Percentiles rank a stretch among this genome's conserved stretches.
phyloP scores from a whole-genome alignment of 768 basidiomycete genomes.

The Galerina sulciceps region DNA sequence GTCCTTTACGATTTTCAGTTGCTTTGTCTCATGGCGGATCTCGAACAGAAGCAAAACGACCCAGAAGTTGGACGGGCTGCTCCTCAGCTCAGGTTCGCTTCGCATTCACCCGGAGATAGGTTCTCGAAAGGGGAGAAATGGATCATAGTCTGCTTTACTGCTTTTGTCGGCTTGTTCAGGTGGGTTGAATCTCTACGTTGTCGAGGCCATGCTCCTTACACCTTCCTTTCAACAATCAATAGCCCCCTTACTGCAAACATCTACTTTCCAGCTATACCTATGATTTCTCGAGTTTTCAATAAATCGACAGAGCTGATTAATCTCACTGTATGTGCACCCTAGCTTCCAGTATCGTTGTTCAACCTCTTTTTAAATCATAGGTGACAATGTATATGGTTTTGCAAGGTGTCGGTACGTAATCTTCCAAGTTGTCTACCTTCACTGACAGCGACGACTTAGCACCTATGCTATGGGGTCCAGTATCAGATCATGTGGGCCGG shows the following conservation, averaged over 20 bases:
- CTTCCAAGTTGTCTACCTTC: not conserved
- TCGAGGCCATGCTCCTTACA: not conserved
- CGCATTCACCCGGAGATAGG: slow-evolving; percentile 24
- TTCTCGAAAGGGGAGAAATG: slow-evolving; percentile 66
- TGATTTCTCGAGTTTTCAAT: slow-evolving; percentile 62
- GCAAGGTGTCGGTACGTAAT: slow-evolving; percentile 58
- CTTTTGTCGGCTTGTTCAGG: slow-evolving; percentile 70
- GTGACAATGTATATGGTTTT: slow-evolving; percentile 75
- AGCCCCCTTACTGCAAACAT: slow-evolving; percentile 78
- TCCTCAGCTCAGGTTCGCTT: not conserved
- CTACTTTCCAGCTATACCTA: slow-evolving; percentile 81
- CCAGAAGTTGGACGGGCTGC: not conserved
- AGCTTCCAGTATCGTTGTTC: not conserved
- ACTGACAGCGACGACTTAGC: slow-evolving; percentile 37
- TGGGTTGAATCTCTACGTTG: slow-evolving; percentile 15
- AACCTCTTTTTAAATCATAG: slow-evolving; percentile 23
- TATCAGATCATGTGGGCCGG: slow-evolving; percentile 70
- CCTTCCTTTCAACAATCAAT: not conserved
- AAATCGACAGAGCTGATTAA: slow-evolving; percentile 76
- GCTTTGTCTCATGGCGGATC: not conserved
- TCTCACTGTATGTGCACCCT: slow-evolving; percentile 55
- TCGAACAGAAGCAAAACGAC: not conserved
- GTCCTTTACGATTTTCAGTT: not conserved
- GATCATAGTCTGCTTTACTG: slow-evolving; percentile 64
- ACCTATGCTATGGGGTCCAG: slow-evolving; percentile 71